These are phyloP conservation scores for Vachellia collinsii DNA, from an alignment of 306 rosid species.

Conservation along the genomic window DNA sequence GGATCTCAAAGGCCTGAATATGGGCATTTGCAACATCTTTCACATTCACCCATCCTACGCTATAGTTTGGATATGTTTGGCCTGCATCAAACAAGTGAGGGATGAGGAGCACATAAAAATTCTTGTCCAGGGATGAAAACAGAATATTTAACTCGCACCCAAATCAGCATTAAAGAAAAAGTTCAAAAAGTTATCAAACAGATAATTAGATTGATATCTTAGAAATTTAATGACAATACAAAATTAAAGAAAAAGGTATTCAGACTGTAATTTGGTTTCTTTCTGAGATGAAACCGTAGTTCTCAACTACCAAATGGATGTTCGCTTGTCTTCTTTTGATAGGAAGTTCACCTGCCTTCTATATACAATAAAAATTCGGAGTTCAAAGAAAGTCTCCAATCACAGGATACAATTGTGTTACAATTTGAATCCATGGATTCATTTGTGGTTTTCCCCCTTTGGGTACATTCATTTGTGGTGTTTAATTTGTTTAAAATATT, in stretches of 20 bases:
- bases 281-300: neutral
- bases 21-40: constrained; percentile 87
- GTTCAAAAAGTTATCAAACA: neutral
- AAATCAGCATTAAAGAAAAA: neutral
- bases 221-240: neutral
- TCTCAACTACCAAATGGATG: neutral
- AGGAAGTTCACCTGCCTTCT: neutral
- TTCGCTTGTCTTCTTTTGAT: neutral
- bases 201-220: neutral
- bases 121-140: constrained; percentile 4
- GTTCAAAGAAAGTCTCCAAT: neutral
- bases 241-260: neutral
- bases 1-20: constrained; percentile 73
- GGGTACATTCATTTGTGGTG: neutral
- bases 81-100: constrained; percentile 54
- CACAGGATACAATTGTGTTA: neutral
- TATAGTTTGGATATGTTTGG: constrained; percentile 51
- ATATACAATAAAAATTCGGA: neutral
- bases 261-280: neutral
- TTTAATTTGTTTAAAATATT: neutral
- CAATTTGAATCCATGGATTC: neutral
- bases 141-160: neutral
- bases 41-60: constrained; percentile 70
- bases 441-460: neutral
- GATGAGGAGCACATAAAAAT: neutral